Evolutionary conservation across 176 grass and related monocot species (phyloP).

Genomic region (Oryza brachyantha): DNA sequence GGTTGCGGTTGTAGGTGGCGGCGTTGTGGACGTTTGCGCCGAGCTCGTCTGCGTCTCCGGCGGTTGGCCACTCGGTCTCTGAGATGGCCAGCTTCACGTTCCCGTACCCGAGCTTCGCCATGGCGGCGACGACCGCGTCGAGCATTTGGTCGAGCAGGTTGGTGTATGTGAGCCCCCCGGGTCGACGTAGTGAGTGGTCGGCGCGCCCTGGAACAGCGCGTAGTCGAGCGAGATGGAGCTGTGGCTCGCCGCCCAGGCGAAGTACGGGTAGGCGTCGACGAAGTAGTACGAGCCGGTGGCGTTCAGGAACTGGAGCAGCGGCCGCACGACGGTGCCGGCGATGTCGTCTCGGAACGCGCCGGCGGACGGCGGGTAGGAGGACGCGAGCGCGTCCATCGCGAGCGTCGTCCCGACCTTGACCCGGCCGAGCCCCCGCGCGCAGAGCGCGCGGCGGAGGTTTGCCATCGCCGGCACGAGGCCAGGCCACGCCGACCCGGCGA

Average conservation of each 20-base stretch:
- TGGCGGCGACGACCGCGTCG: slow-evolving; percentile 50
- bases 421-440: background rate
- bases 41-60: slow-evolving; percentile 28
- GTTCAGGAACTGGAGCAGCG: slow-evolving; percentile 52
- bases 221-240: slow-evolving; percentile 45
- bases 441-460: slow-evolving; percentile 52
- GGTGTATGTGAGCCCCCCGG: slow-evolving; percentile 47
- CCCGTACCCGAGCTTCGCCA: slow-evolving; percentile 43
- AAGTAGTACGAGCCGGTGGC: slow-evolving; percentile 54
- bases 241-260: slow-evolving; percentile 42
- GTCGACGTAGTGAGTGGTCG: slow-evolving; percentile 41
- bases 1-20: slow-evolving; percentile 55
- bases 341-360: slow-evolving; percentile 67
- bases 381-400: slow-evolving; percentile 54
- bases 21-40: slow-evolving; percentile 56
- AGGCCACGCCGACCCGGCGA: slow-evolving; percentile 43
- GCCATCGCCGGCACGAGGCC: slow-evolving; percentile 54
- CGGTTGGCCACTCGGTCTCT: slow-evolving; percentile 71
- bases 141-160: slow-evolving; percentile 75
- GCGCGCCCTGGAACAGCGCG: slow-evolving; percentile 44
- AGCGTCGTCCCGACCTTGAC: slow-evolving; percentile 65
- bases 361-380: slow-evolving; percentile 62
- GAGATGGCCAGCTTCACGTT: slow-evolving; percentile 46
- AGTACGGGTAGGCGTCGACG: slow-evolving; percentile 64
- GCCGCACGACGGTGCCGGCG: slow-evolving; percentile 42